Evolutionary conservation across 768 basidiomycete species (phyloP), one percentile per base, ranked within the genome.

Genomic region (Kwoniella heveanensis): DNA sequence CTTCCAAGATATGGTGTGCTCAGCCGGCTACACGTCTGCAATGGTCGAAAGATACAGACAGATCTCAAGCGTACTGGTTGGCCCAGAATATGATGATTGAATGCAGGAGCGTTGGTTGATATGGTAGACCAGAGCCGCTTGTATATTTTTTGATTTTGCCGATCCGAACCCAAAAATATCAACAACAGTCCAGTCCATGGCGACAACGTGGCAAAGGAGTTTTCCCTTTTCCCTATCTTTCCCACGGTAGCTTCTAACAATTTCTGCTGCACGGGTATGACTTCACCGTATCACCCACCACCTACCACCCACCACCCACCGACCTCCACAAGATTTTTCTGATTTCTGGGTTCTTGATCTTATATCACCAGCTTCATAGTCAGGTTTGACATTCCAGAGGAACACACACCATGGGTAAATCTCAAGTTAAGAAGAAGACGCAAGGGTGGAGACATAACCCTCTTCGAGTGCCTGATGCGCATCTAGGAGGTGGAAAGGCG

Each of bases 391-490:
- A 24, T 30, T 24, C 24, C 27, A 50, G 9, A 9, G 22, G 25
- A 24, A 21, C 36, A 25, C 21, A 36, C 66, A 72, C n/a, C 24
- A 97, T 97, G 93, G 93, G 92, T 71, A 96, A 95, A 81, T 87
- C 90, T 44, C 92, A 94, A 77, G 65, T 68, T 57, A 79, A 79
- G 71, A 79, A 80, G 63, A 95, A 94, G 82, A 91, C 92, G 77
- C 85, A 86, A 61, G 76, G 85, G 9, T 88, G 88, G 88, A 84
- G 93, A 61, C 93, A 96, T 80, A 96, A 97, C 73, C 93, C 93
- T 8, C 85, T 96, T 83, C 85, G 93, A 36, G 92, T 97, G 0
- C 93, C 94, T 22, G 93, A 96, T 80, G 88, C 90, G 2, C 92
- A 96, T 83, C 82, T 97, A 2, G 88, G 90, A 2, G 85, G 87